Evolutionary conservation across 192 early-diverging fungal species (phyloP), one percentile per base, ranked within the genome.

Genomic region (Irineochytrium annulatum): DNA sequence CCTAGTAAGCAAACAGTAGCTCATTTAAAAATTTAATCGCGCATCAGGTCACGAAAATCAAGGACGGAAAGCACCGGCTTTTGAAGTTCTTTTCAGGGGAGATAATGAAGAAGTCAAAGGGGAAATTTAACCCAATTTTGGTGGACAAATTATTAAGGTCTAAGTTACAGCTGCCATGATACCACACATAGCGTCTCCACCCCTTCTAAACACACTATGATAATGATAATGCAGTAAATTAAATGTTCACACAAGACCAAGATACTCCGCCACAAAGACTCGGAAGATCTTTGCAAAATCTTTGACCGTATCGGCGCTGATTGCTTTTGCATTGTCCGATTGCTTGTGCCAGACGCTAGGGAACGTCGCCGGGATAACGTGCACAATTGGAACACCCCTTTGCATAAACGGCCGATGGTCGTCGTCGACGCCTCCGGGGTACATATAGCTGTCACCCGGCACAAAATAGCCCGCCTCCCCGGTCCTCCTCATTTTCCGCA

Each of bases 361-460:
- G 70, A 98, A 98, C 16, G 88, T 89, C 19, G 65, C 57, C 3
- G 94, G 81, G 52, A 98, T 98, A 28, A 91, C 55, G 65, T 98
- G 95, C 19, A 95, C 75, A 43, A 93, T 81, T 1, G 91, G 88
- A 0, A 95, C 87, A 8, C 91, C 86, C 20, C 83, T 75, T 19
- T 79, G 28, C 32, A 90, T 32, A 75, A 98, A 98, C 16, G 95
- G 95, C 2, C 82, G 34, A 66, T 98, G 93, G 66, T 98, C 95
- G 62, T 98, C 95, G 24, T 86, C 79, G 26, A 95, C 71, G 3
- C 68, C 52, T 11, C 65, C 70, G 33, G 67, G 52, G 59, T 29
- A 62, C 29, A 3, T 20, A 30, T 1, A 60, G 67, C 31, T 70
- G 59, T 60, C 49, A 30, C 72, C 74, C 6, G 71, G 57, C 54